Base-by-base conservation (phyloP, 495 filamentous ascomycete genomes). In the Tuber brumale region DNA sequence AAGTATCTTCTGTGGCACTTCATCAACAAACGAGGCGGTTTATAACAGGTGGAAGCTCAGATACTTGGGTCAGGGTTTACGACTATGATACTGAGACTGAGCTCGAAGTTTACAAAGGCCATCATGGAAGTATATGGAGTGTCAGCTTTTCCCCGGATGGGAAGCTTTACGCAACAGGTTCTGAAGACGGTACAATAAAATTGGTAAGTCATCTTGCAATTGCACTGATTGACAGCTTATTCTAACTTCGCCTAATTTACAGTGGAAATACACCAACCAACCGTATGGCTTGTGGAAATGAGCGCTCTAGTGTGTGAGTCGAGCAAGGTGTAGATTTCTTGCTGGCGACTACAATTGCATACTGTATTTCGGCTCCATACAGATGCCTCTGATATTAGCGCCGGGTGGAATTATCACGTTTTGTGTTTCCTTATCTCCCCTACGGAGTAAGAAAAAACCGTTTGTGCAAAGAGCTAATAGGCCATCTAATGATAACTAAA, bases 141-240 rank as follows among this genome's bases (percentile, higher is more conserved):
- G 89, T 96, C 72, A 90, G 90, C 73, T 98, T 98, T 85, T 95
- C 93, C 16, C 95, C 95, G 1, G 94, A 98, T 84, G 94, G 94
- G 42, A 97, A 95, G 83, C 85, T 98, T 19, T 99, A 97, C 83
- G 95, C 93, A 12, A 98, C 96, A 1, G 95, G 94, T 41, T 97
- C 94, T 66, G 95, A 99, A 81, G 95, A 99, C 83, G 95, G 95
- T 66, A 99, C 95, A 0, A 94, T 99, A 82, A 99, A 98, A 85
- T 86, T 99, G 86, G 82, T 83, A 81, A 42, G 73, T 77, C 74
- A 27, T 71, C 14, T 43, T 48, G 19, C 37, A 61, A 48, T 39
- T 66, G 31, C 35, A 37, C 21, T 46, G 16, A 42, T 41, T 31
- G 35, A 39, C n/a, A 35, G 46, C 45, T 41, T 75, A 21, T 45